Evolutionary conservation across 1,284 basidiomycete species (phyloP).

Genomic region (Apiotrichum akiyoshidainum): DNA sequence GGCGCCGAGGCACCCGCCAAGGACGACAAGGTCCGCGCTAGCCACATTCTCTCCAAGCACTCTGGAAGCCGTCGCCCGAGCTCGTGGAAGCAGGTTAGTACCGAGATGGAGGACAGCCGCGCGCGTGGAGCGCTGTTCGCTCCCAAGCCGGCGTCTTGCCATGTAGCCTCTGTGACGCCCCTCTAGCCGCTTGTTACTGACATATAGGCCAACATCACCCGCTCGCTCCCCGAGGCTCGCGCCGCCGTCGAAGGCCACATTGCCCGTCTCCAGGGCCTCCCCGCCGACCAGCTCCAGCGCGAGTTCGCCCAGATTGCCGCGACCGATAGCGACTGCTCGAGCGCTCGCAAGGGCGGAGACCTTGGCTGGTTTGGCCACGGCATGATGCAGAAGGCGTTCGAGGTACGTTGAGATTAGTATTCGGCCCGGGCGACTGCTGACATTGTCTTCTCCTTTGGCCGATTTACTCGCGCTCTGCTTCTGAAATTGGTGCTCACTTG

Average conservation of each 20-base stretch:
- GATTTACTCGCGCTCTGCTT: too few relatives aligned
- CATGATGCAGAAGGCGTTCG: constrained; percentile 98
- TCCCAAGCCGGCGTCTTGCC: too few relatives aligned
- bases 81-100: constrained; percentile 84
- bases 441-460: too few relatives aligned
- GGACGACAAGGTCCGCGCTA: constrained; percentile 71
- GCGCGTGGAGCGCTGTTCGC: too few relatives aligned
- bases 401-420: constrained; percentile 50
- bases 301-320: constrained; percentile 73
- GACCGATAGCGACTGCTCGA: constrained; percentile 80
- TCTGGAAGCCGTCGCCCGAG: constrained; percentile 77
- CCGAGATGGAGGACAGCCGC: background rate
- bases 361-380: constrained; percentile 79
- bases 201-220: constrained; percentile 71
- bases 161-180: background rate
- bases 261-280: constrained; percentile 35
- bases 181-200: background rate
- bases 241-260: constrained; percentile 64
- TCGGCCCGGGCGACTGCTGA: background rate
- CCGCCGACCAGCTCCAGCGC: constrained; percentile 54
- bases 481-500: too few relatives aligned
- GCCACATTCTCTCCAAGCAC: constrained; percentile 94
- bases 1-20: constrained; percentile 8
- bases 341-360: constrained; percentile 74
- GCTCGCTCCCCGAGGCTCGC: constrained; percentile 85